Base-by-base conservation (phyloP, 2,329 filamentous ascomycete species). In the Pseudophaeomoniella oleicola region DNA sequence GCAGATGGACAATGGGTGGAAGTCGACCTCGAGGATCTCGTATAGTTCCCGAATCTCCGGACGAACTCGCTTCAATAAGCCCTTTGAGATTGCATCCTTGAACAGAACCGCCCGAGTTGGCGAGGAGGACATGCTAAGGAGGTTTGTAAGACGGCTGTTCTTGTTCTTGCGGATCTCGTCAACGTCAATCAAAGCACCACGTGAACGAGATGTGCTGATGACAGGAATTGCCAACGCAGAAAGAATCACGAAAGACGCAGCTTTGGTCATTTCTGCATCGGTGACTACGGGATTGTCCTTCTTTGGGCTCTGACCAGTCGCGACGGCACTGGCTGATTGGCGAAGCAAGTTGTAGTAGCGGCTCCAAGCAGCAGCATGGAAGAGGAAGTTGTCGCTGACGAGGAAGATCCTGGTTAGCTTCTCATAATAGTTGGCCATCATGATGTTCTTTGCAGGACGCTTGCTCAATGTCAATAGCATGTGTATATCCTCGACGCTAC, bases 381-480 rank as follows among this genome's bases (percentile, higher is more conserved):
- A 98, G 32, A 98, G 78, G 59, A 96, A 96, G 71, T 98, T 98
- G 66, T 96, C 90, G 60, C 88, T 93, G 47, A 96, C 90, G 44
- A 98, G 75, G 72, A 98, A 98, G 59, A 98, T 98, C 46, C 87
- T 78, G 30, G 90, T 94, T 40, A 98, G 78, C 68, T 96, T 96
- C 72, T 98, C 90, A 63, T 96, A 98, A 72, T 98, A 98, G 69
- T 96, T 98, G 64, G 90, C 90, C 90, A 98, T 98, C 90, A 98
- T 96, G 56, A 94, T 72, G 59, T 94, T 94, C 79, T 96, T 96
- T 37, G 90, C 81, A 29, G 87, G 87, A 38, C 90, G 83, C 75
- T 96, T 96, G 79, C 88, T 96, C 50, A 96, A 73, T 67, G 81
- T 96, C 48, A 98, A 77, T 38, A 98, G 75, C 36, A 87, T 96